phyloP scores from a whole-genome alignment of 225 moss, liverwort and hornwort species.

The Pseudisothecium myosuroides region DNA sequence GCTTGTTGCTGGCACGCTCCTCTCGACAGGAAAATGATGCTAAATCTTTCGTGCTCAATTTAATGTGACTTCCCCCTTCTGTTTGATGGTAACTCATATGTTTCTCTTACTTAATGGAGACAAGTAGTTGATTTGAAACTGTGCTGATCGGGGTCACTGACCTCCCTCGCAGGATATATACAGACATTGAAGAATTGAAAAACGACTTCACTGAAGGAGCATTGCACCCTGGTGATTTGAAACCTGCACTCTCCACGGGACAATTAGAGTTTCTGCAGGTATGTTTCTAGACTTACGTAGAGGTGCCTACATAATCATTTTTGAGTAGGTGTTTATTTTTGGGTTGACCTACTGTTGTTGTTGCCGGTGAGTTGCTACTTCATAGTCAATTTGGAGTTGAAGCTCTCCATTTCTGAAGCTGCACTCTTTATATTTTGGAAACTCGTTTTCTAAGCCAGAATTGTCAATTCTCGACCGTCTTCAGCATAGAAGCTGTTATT shows the following conservation, averaged over 20 bases:
- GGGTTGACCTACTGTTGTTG: neutral
- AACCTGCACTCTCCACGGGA: constrained; percentile 50
- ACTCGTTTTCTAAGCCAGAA: neutral
- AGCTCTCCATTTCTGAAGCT: neutral
- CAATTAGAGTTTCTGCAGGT: constrained; percentile 74
- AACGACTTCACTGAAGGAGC: constrained; percentile 51
- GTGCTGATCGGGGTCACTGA: neutral
- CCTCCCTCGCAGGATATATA: constrained; percentile 38
- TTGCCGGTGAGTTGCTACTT: neutral
- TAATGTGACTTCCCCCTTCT: too few species aligned
- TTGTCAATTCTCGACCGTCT: neutral
- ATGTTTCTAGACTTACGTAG: neutral
- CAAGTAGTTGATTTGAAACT: neutral
- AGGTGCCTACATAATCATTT: neutral
- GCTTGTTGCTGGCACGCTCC: neutral
- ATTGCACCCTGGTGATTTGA: constrained; percentile 76
- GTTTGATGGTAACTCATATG: neutral
- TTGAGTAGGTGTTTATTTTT: neutral
- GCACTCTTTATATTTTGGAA: neutral
- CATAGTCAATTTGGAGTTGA: neutral
- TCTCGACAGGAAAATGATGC: neutral
- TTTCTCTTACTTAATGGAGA: neutral
- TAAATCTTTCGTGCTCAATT: neutral
- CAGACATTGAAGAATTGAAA: constrained; percentile 52
- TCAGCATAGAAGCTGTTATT: neutral